phyloP scores from a whole-genome alignment of 495 filamentous ascomycete species.

The Xylaria castorea region DNA sequence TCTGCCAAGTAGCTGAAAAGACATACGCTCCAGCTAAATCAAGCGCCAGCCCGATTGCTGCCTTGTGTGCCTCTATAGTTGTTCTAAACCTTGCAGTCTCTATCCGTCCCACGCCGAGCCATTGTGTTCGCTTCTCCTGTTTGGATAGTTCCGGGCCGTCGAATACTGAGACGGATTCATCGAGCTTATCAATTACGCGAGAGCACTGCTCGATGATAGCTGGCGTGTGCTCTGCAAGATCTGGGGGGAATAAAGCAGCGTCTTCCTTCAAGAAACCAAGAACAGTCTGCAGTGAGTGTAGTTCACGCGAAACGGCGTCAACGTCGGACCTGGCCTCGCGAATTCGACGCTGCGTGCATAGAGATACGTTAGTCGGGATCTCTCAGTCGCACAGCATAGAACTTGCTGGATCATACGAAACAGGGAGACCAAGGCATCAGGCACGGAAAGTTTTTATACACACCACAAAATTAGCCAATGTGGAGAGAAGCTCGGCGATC shows the following conservation, averaged over 20 bases:
- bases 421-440: background rate
- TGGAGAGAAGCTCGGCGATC: conserved; percentile 40
- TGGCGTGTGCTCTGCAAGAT: conserved; percentile 47
- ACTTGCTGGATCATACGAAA: background rate
- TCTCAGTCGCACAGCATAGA: too few relatives aligned
- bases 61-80: conserved; percentile 49
- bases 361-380: too few relatives aligned
- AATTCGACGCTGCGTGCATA: conserved; percentile 41
- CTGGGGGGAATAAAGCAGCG: conserved; percentile 44
- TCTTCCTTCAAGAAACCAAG: conserved; percentile 55
- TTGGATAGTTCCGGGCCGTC: conserved; percentile 40
- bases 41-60: conserved; percentile 47
- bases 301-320: conserved; percentile 53
- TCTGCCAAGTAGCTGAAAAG: background rate
- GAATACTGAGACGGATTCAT: conserved; percentile 41
- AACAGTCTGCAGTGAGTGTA: conserved; percentile 55
- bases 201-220: conserved; percentile 46
- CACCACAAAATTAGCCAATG: conserved; percentile 40
- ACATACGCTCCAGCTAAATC: conserved; percentile 51
- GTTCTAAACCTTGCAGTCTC: conserved; percentile 44
- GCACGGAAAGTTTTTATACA: too few relatives aligned
- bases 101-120: conserved; percentile 44
- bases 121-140: conserved; percentile 50
- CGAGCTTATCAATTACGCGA: conserved; percentile 45
- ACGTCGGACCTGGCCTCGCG: conserved; percentile 55